Conservation (phyloP, 768 basidiomycete species). For the Lactarius hatsudake region DNA sequence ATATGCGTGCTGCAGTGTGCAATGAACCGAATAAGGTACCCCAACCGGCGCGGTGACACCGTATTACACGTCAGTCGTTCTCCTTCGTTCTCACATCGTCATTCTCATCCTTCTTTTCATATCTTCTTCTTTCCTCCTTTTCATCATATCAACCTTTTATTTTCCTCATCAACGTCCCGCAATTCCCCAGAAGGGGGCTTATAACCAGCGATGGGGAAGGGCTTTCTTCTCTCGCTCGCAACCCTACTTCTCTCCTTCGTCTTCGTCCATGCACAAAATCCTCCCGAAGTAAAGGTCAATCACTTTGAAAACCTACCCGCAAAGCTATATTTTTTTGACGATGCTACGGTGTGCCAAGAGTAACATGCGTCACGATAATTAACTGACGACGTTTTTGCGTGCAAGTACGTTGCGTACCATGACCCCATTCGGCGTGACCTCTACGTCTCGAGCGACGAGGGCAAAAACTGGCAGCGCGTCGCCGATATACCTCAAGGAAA, state of each 20-base stretch:
- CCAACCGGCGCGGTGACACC: neutral
- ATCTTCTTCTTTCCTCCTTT: neutral
- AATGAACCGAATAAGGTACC: neutral
- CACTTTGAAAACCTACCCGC: constrained; percentile 72
- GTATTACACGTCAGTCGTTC: constrained; percentile 1
- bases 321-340: constrained; percentile 88
- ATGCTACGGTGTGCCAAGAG: constrained; percentile 62
- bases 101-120: neutral
- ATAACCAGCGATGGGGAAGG: constrained; percentile 12
- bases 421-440: constrained; percentile 68
- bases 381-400: neutral
- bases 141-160: neutral
- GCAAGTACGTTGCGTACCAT: constrained; percentile 73
- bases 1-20: neutral
- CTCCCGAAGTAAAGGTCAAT: constrained; percentile 34
- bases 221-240: constrained; percentile 2
- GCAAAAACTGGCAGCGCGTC: constrained; percentile 59
- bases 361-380: constrained; percentile 15
- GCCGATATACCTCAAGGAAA: constrained; percentile 54
- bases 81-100: neutral
- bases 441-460: constrained; percentile 83
- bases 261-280: constrained; percentile 21
- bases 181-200: constrained; percentile 1
- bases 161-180: neutral
- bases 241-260: constrained; percentile 9